Percentiles rank a stretch among this genome's conserved stretches.
Conservation (phyloP, 2,329 filamentous ascomycete genomes). For the Fusarium torulosum region DNA sequence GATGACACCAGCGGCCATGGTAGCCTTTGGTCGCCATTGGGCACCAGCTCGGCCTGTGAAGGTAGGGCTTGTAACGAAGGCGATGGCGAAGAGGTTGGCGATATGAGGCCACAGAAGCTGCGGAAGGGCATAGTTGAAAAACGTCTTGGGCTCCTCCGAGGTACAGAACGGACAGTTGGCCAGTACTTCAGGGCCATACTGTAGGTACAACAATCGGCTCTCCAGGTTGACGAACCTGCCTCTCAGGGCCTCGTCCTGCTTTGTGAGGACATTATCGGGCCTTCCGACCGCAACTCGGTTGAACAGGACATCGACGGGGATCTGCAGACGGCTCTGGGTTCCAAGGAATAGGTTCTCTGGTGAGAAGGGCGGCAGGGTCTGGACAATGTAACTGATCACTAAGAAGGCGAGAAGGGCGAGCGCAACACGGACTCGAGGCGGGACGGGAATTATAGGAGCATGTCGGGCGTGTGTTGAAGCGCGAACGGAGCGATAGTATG, state of each 20-base stretch:
- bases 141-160: slow-evolving; percentile 75
- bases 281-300: slow-evolving; percentile 74
- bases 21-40: slow-evolving; percentile 78
- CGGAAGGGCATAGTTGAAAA: slow-evolving; percentile 85
- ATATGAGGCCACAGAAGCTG: slow-evolving; percentile 82
- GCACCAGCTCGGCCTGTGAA: slow-evolving; percentile 73
- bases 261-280: slow-evolving; percentile 61
- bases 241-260: slow-evolving; percentile 73
- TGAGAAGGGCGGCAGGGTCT: slow-evolving; percentile 74
- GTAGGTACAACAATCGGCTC: slow-evolving; percentile 83
- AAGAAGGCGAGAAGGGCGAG: slow-evolving; percentile 70
- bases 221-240: slow-evolving; percentile 77
- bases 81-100: slow-evolving; percentile 78
- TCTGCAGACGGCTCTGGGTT: slow-evolving; percentile 86
- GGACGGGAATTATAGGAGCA: slow-evolving; percentile 67
- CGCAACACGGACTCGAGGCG: slow-evolving; percentile 66
- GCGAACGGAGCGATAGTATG: slow-evolving; percentile 71
- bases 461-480: slow-evolving; percentile 58
- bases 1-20: slow-evolving; percentile 70
- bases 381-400: slow-evolving; percentile 61
- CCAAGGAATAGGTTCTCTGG: slow-evolving; percentile 84
- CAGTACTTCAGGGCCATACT: slow-evolving; percentile 81
- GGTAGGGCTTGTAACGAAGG: slow-evolving; percentile 77
- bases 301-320: slow-evolving; percentile 87
- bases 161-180: slow-evolving; percentile 85